Evolutionary conservation across 2,329 filamentous ascomycete genomes (phyloP).

Genomic region (Fusarium bulbicola): DNA sequence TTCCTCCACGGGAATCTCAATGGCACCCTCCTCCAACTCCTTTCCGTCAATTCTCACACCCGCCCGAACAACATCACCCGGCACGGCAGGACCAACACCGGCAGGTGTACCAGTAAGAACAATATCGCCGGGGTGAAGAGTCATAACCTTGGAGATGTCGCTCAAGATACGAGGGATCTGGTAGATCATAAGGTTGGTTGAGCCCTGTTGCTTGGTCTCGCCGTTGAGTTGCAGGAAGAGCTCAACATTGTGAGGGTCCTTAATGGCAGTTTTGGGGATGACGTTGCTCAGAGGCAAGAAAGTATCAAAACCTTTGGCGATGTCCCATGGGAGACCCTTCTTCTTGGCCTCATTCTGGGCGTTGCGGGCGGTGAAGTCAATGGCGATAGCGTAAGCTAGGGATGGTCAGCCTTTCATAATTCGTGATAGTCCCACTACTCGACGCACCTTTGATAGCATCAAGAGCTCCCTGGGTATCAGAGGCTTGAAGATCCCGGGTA

Average conservation of each 20-base stretch:
- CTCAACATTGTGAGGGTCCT: slow-evolving; percentile 88
- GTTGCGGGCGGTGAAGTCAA: slow-evolving; percentile 98
- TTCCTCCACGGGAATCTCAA: slow-evolving; percentile 86
- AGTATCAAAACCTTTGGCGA: slow-evolving; percentile 97
- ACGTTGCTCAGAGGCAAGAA: slow-evolving; percentile 88
- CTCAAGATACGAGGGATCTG: slow-evolving; percentile 85
- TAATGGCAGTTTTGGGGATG: slow-evolving; percentile 81
- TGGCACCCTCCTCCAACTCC: slow-evolving; percentile 84
- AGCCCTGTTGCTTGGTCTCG: slow-evolving; percentile 81
- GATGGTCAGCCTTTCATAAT: slow-evolving; percentile 2
- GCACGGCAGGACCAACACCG: slow-evolving; percentile 85
- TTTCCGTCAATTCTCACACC: slow-evolving; percentile 82
- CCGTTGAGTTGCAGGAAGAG: slow-evolving; percentile 87
- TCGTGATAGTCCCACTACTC: background rate
- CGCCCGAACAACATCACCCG: slow-evolving; percentile 87
- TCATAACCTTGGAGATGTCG: slow-evolving; percentile 96
- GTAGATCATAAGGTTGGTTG: slow-evolving; percentile 94
- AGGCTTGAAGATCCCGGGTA: slow-evolving; percentile 76
- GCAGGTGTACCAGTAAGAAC: slow-evolving; percentile 97
- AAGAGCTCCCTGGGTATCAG: slow-evolving; percentile 79
- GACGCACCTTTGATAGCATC: slow-evolving; percentile 80
- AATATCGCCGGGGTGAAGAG: slow-evolving; percentile 89
- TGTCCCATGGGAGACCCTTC: slow-evolving; percentile 92
- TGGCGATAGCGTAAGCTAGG: slow-evolving; percentile 84
- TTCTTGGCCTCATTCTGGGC: slow-evolving; percentile 96